These are phyloP conservation scores for Trametes coccinea DNA, from an alignment of 768 basidiomycete genomes.

Conservation along the genomic window DNA sequence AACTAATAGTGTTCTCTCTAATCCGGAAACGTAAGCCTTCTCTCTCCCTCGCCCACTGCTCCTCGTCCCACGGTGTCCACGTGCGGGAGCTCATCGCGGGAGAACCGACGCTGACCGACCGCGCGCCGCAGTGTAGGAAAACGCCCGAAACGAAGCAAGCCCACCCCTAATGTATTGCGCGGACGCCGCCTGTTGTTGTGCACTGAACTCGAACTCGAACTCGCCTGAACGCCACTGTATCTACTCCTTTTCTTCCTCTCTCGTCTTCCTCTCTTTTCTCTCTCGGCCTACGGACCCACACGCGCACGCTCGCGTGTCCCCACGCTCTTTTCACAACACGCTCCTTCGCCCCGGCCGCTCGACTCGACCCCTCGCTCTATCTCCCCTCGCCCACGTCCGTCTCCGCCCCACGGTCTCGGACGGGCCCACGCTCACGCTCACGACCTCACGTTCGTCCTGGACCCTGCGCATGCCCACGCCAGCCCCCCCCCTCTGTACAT, in stretches of 20 bases:
- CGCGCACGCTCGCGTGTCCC: background rate
- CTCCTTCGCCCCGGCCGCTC: background rate
- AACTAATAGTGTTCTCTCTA: conserved; percentile 1
- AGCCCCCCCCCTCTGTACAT: background rate
- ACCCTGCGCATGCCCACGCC: background rate
- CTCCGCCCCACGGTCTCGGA: background rate
- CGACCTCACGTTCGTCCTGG: background rate
- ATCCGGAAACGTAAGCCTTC: conserved; percentile 7
- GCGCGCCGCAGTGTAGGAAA: conserved; percentile 11
- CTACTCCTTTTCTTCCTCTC: conserved; percentile 6
- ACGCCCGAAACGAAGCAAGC: background rate
- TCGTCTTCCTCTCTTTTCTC: background rate
- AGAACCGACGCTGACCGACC: background rate
- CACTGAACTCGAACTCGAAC: background rate
- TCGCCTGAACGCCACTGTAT: conserved; percentile 7
- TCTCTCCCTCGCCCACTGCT: background rate
- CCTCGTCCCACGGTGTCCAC: background rate
- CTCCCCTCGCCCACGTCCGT: background rate
- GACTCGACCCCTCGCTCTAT: too few species aligned
- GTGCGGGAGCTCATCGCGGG: background rate
- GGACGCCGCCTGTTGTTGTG: conserved; percentile 12
- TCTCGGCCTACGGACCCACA: background rate
- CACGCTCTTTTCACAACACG: background rate
- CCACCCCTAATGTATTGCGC: conserved; percentile 4
- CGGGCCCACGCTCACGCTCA: background rate